Evolutionary conservation across 2,329 filamentous ascomycete species (phyloP), one percentile per base, ranked within the genome.

Genomic region (Teratosphaeriaceae sp.): DNA sequence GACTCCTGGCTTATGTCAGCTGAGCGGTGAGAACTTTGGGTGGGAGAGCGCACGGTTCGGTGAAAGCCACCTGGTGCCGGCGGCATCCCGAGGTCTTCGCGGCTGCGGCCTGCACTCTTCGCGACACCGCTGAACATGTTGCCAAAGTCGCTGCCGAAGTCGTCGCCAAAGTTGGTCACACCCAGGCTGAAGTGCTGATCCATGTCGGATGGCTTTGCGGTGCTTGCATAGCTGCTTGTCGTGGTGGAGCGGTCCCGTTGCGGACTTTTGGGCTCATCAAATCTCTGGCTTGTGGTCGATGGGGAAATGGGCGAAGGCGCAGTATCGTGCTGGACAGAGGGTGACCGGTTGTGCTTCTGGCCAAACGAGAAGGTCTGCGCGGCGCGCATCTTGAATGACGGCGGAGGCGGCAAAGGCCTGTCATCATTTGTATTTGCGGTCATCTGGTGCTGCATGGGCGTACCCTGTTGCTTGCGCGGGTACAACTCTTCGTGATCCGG

Each of bases 281-380:
- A 33, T 29, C 12, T 31, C 16, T 39, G 40, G 15, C 34, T 34
- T 18, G 31, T 35, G 27, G 42, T 42, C 33, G 19, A 22, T 20
- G 22, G 50, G 36, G 42, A 39, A 13, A 51, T 45, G 22, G 53
- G 50, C 26, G 54, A 27, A 18, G 53, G 48, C 26, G 53, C 47
- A 18, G 45, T 26, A 31, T 51, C 50, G 13, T 48, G 49, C 11
- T 40, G 40, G n/a, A 34, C 35, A 9, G 52, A 45, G 23, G 43
- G 42, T 19, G 40, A 48, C 30, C 45, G 48, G 21, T 66, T 50
- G 40, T 53, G 56, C 40, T 55, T 55, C 33, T 53, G 35, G 21
- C 72, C 73, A 49, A 77, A 76, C 0, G 74, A 77, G 50, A 77
- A 72, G 1, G 74, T 73, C 45, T 73, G 64, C 23, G 69, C 69